Evolutionary conservation across 352 stramenopile genomes (phyloP).

Genomic region (Stephanocyclus meneghinianus): DNA sequence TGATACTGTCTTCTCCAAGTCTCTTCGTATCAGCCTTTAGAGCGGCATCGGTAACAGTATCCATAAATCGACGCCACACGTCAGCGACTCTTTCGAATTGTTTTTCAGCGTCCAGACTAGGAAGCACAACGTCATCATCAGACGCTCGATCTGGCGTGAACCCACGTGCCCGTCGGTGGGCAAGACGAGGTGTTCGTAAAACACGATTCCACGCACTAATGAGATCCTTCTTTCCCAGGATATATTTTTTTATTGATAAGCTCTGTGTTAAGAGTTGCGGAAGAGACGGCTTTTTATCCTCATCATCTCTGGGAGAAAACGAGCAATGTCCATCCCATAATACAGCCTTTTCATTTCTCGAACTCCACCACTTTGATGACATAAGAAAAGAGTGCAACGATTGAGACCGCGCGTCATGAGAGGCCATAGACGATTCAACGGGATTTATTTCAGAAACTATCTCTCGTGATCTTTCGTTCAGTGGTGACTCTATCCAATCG

Average conservation of each 20-base stretch:
- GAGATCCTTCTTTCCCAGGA: conserved; percentile 79
- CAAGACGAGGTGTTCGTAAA: conserved; percentile 74
- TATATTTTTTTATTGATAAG: conserved; percentile 30
- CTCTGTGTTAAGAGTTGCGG: conserved; percentile 22
- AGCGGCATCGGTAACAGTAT: conserved; percentile 73
- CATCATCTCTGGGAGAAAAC: conserved; percentile 43
- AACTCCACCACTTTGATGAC: conserved; percentile 75
- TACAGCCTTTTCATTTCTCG: conserved; percentile 57
- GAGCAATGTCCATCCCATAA: conserved; percentile 76
- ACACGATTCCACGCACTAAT: conserved; percentile 78
- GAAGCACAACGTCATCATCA: conserved; percentile 15
- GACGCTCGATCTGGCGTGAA: conserved; percentile 14
- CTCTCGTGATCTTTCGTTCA: not conserved
- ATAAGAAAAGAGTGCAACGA: conserved; percentile 64
- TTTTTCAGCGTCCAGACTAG: conserved; percentile 11
- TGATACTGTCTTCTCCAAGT: conserved; percentile 69
- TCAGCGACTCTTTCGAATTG: conserved; percentile 50
- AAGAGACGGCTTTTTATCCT: conserved; percentile 24
- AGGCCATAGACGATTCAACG: not conserved
- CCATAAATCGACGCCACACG: conserved; percentile 78
- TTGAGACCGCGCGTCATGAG: too few relatives aligned
- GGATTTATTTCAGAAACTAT: conserved; percentile 9
- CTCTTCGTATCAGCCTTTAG: conserved; percentile 72
- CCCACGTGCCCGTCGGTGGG: conserved; percentile 40
- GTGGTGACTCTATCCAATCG: conserved; percentile 71